Base-by-base conservation (phyloP, 2,329 filamentous ascomycete species). In the Nemania sp. region DNA sequence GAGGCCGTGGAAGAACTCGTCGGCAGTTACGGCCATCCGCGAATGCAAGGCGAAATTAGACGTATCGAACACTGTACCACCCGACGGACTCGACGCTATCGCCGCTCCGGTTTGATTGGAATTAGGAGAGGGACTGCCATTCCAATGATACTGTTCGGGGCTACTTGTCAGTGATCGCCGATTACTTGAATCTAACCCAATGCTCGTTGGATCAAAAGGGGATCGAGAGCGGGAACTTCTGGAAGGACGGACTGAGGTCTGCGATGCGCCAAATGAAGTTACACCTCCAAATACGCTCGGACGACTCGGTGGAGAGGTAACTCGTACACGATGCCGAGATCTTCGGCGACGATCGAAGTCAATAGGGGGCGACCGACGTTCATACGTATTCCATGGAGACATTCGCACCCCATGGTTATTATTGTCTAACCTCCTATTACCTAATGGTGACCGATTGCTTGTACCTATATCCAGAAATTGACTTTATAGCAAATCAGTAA, bases 281-380 rank as follows among this genome's bases (percentile, higher is more conserved):
- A 65, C 32, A 27, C 66, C 62, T 41, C 69, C 64, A 64, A 72
- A 68, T 29, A 57, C 68, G 67, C 69, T 71, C n/a, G 69, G 51
- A n/a, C 72, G 71, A 60, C 62, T 67, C 18, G 71, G 71, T 22
- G 73, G 71, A 13, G 75, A 70, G 49, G 72, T 73, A 35, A 72
- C 71, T 35, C 77, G 75, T 6, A 73, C 61, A 20, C 77, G 77
- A 49, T 75, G 66, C 22, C 77, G 77, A 53, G 72, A 69, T 57
- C 78, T 74, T 35, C 77, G 75, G 45, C 77, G 75, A 27, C 68
- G 69, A n/a, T 78, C 76, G 45, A 73, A 69, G 43, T 79, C 77
- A 32, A 57, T 67, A 3, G 75, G 71, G 15, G 78, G 77, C 49
- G 78, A 78, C 22, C 73, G 75, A 49, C 76, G 75, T 45, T 75